A percentile compares a stretch with the other conserved stretches of the same genome.
phyloP scores from a whole-genome alignment of 176 grass and related monocot genomes.

The Carex littledalei region DNA sequence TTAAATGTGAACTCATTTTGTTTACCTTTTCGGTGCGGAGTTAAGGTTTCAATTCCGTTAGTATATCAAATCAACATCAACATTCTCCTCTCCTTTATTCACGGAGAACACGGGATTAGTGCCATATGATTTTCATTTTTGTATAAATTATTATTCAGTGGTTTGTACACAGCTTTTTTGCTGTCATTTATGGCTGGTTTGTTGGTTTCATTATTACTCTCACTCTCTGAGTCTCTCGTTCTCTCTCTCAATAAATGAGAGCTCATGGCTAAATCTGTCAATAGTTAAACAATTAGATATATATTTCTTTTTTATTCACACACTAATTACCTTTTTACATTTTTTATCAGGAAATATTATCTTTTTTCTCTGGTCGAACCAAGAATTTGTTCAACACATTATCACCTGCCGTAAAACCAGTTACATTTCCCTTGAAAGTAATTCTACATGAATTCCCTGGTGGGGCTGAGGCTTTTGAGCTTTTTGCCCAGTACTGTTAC shows the following conservation, averaged over 20 bases:
- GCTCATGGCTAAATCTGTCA: background rate
- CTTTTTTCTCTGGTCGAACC: slow-evolving; percentile 47
- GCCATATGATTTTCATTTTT: background rate
- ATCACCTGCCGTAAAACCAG: slow-evolving; percentile 11
- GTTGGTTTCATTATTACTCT: slow-evolving; percentile 10
- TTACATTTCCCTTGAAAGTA: slow-evolving; percentile 31
- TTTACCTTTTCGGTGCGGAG: background rate
- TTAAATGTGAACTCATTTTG: background rate
- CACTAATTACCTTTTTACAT: slow-evolving; percentile 7
- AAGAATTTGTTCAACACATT: slow-evolving; percentile 28
- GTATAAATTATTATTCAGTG: background rate
- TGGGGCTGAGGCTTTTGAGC: slow-evolving; percentile 70
- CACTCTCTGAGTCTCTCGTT: background rate
- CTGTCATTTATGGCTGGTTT: background rate
- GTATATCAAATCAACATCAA: no score
- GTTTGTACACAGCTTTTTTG: background rate
- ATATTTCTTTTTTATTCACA: background rate
- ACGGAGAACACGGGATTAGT: background rate
- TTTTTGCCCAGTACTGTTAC: slow-evolving; percentile 74
- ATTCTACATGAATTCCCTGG: slow-evolving; percentile 60
- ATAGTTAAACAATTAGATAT: background rate
- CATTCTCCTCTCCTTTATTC: background rate
- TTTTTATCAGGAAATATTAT: slow-evolving; percentile 67
- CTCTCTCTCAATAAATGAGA: background rate
- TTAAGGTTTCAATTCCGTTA: background rate